Conservation (phyloP, 768 basidiomycete species). For the Lyophyllum shimeji region DNA sequence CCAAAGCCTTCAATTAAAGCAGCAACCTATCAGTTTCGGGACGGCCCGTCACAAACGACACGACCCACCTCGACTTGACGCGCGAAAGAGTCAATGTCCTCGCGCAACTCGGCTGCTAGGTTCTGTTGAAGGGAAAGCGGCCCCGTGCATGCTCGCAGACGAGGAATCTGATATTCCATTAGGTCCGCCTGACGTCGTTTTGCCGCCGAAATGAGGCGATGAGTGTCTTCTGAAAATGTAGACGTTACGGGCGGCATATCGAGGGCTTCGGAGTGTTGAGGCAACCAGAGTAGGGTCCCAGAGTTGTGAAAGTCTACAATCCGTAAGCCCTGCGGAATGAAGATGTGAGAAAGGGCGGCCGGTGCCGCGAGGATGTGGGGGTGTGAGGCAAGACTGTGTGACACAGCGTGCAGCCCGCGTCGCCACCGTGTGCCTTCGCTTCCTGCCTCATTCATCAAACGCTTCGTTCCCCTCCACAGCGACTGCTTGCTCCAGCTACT, state of each 20-base stretch:
- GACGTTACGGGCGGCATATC: slow-evolving; percentile 65
- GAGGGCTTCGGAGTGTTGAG: background rate
- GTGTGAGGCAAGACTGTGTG: background rate
- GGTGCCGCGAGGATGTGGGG: background rate
- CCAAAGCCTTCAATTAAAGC: slow-evolving; percentile 50
- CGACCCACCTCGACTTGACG: slow-evolving; percentile 67
- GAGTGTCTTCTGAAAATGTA: slow-evolving; percentile 51
- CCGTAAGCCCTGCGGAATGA: background rate
- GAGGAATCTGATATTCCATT: slow-evolving; percentile 69
- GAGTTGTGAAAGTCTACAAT: background rate
- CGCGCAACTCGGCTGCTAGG: slow-evolving; percentile 71
- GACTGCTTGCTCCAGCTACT: too few species aligned
- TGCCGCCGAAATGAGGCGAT: slow-evolving; percentile 47
- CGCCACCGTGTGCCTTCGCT: too few species aligned
- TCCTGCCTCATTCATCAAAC: too few species aligned
- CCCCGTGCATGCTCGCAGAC: slow-evolving; percentile 65
- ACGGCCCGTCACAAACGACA: background rate
- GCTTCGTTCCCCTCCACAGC: too few species aligned
- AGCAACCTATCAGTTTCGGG: slow-evolving; percentile 14
- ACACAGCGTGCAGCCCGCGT: too few species aligned
- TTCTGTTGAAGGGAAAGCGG: slow-evolving; percentile 72
- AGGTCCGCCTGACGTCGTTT: slow-evolving; percentile 65
- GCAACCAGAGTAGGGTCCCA: background rate
- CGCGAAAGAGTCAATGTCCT: slow-evolving; percentile 64
- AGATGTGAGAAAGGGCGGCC: too few species aligned